Evolutionary conservation across 2,329 filamentous ascomycete genomes (phyloP), one percentile per base, ranked within the genome.

Genomic region (Myriosclerotinia duriaeana): DNA sequence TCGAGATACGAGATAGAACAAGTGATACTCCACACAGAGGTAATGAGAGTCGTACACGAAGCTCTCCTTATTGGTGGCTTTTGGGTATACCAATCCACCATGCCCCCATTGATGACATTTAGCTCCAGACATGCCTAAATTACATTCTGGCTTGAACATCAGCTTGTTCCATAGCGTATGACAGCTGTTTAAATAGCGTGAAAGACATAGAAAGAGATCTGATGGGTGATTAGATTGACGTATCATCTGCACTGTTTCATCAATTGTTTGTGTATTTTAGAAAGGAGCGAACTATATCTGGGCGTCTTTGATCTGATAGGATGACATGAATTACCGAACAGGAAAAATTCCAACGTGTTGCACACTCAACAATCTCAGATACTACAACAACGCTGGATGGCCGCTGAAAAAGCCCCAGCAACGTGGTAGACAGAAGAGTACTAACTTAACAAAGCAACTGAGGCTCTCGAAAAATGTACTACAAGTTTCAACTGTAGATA

Each of bases 11-110:
- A 63, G 38, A 55, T 44, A 55, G 14, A 44, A 26, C 20, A 56
- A 64, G 52, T 64, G 52, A 56, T 38, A 64, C 11, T 55, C 26
- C 26, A 54, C 54, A 58, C 50, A 22, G 26, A 36, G n/a, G 20
- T 38, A n/a, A 11, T 44, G n/a, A 54, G 2, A 22, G 30, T 64
- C 20, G 6, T 52, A 64, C 61, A 46, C 15, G 40, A 36, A 38
- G 26, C 17, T 54, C 20, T 40, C 36, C 22, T 26, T 22, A n/a
- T 34, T 63, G 48, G 60, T 42, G 36, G 36, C 17, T 52, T 53
- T 40, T 63, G 22, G 48, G 36, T 38, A n/a, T 44, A 38, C 17
- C 42, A 55, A 55, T 11, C 14, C 34, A 42, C 15, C 11, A 14
- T 26, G 17, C 40, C 11, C 22, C 7, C 1, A 11, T 42, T n/a